Percentiles rank a stretch among this genome's conserved stretches.
phyloP scores from a whole-genome alignment of 768 basidiomycete species.

The Paxillus involutus region DNA sequence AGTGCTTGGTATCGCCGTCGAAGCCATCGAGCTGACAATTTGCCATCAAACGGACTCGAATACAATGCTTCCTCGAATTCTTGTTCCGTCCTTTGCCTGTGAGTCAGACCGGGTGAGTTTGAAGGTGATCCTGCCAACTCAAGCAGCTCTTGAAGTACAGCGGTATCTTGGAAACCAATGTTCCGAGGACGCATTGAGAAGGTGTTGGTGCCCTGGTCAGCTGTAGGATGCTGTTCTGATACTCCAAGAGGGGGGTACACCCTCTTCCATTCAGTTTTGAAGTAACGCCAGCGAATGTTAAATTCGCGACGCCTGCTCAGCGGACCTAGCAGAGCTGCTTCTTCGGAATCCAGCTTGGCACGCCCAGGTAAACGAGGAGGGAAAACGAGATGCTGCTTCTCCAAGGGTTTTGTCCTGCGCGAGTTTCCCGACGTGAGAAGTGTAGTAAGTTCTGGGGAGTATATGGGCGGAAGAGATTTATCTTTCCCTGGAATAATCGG shows the following conservation, averaged over 20 bases:
- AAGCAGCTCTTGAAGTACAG: constrained; percentile 46
- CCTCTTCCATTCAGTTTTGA: constrained; percentile 51
- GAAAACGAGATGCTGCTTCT: constrained; percentile 35
- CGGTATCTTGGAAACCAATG: constrained; percentile 43
- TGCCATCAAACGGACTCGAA: constrained; percentile 17
- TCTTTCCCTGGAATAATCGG: constrained; percentile 49
- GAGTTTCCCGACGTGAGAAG: constrained; percentile 58
- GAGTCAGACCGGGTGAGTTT: constrained; percentile 29
- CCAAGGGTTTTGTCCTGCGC: constrained; percentile 45
- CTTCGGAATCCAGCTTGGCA: constrained; percentile 55
- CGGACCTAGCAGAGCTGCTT: constrained; percentile 58
- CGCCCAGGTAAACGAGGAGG: constrained; percentile 61
- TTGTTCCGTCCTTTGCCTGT: constrained; percentile 15
- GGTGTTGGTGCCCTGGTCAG: constrained; percentile 5
- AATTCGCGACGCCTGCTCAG: constrained; percentile 73
- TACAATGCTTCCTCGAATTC: not conserved
- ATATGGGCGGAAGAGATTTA: constrained; percentile 62
- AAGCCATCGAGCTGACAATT: constrained; percentile 31
- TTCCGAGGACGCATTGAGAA: constrained; percentile 28
- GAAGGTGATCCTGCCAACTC: constrained; percentile 38
- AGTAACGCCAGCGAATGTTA: constrained; percentile 72
- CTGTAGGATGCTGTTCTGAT: constrained; percentile 20
- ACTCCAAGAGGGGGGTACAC: constrained; percentile 61
- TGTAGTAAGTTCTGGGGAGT: constrained; percentile 59
- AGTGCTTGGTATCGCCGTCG: constrained; percentile 58